Evolutionary conservation across 176 grass and related monocot species (phyloP).

Genomic region (Carex cristatella): DNA sequence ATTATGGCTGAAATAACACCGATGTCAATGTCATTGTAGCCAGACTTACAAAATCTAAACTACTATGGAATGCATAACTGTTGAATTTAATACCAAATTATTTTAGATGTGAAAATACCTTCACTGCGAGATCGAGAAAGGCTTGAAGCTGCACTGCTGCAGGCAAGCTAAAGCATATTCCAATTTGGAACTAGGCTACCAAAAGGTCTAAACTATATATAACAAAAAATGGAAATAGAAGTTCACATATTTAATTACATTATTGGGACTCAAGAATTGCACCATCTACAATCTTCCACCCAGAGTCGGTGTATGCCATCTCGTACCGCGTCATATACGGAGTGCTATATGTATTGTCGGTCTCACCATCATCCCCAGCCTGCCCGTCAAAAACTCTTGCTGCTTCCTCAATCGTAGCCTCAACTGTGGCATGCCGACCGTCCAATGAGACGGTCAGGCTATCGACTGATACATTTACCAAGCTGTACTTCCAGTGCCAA

Average conservation of each 20-base stretch:
- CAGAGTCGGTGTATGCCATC: slow-evolving; percentile 38
- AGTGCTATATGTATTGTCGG: slow-evolving; percentile 50
- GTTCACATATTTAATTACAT: slow-evolving; percentile 26
- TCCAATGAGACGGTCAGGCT: slow-evolving; percentile 66
- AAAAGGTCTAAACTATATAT: background rate
- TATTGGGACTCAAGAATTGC: slow-evolving; percentile 50
- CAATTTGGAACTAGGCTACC: background rate
- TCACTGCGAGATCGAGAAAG: background rate
- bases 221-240: slow-evolving; percentile 3
- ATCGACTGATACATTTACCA: slow-evolving; percentile 52
- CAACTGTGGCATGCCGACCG: slow-evolving; percentile 54
- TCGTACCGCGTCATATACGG: slow-evolving; percentile 72
- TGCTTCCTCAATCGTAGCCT: slow-evolving; percentile 70
- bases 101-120: background rate
- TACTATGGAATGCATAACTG: background rate
- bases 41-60: background rate
- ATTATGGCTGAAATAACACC: no score
- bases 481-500: slow-evolving; percentile 86
- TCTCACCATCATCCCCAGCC: slow-evolving; percentile 16
- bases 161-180: background rate
- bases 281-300: slow-evolving; percentile 92
- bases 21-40: no score
- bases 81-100: background rate
- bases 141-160: background rate
- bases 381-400: slow-evolving; percentile 39